Conservation (phyloP, 352 stramenopile genomes). For the Pythium folliculosum region DNA sequence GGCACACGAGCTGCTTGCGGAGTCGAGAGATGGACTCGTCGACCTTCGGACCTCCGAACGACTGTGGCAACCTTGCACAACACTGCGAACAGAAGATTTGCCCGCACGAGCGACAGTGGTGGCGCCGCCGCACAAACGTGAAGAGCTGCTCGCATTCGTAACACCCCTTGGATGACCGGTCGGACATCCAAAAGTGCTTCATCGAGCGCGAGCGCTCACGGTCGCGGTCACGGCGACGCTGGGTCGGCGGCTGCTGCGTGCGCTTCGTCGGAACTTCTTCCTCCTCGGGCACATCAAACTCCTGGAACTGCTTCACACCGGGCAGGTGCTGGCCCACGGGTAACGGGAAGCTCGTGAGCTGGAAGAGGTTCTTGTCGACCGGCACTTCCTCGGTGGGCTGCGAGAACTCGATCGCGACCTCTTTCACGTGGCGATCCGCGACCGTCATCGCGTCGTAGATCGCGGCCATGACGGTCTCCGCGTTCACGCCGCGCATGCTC, state of each 20-base stretch:
- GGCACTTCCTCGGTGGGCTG: slow-evolving; percentile 68
- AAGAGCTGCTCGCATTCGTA: slow-evolving; percentile 86
- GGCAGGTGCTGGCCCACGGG: slow-evolving; percentile 65
- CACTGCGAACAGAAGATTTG: slow-evolving; percentile 88
- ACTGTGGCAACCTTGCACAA: slow-evolving; percentile 74
- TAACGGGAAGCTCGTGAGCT: slow-evolving; percentile 74
- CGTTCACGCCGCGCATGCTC: slow-evolving; percentile 48
- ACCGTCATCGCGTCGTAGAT: slow-evolving; percentile 35
- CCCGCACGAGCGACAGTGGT: slow-evolving; percentile 85
- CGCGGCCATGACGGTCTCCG: slow-evolving; percentile 49
- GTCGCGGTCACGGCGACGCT: slow-evolving; percentile 22
- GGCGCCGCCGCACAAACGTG: slow-evolving; percentile 74
- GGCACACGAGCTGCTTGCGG: slow-evolving; percentile 84
- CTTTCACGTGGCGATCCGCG: slow-evolving; percentile 3
- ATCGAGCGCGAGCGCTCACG: slow-evolving; percentile 65
- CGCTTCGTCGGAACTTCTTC: slow-evolving; percentile 3
- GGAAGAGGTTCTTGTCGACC: slow-evolving; percentile 66
- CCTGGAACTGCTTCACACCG: slow-evolving; percentile 57
- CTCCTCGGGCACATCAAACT: slow-evolving; percentile 27
- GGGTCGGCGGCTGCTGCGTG: slow-evolving; percentile 26
- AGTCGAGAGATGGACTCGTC: slow-evolving; percentile 77
- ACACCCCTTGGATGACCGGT: slow-evolving; percentile 80
- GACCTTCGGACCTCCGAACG: slow-evolving; percentile 72
- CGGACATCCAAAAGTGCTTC: slow-evolving; percentile 91
- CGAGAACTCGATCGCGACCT: slow-evolving; percentile 61